phyloP scores from a whole-genome alignment of 441 rosid species.

The Aquilaria agallochum region DNA sequence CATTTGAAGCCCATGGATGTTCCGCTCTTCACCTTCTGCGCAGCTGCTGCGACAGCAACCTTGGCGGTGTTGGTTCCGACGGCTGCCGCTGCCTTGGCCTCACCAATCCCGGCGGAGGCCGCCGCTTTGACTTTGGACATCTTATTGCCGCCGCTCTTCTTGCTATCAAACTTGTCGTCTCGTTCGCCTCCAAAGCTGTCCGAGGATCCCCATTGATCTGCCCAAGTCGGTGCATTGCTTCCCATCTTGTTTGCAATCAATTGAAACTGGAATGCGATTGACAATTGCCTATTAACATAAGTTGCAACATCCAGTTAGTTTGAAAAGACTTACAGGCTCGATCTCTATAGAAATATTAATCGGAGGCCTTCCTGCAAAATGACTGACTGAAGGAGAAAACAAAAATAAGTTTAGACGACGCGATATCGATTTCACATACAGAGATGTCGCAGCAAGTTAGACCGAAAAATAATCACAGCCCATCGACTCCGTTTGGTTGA shows the following conservation, averaged over 20 bases:
- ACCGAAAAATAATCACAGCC: no score
- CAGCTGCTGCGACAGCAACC: neutral
- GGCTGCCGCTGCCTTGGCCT: conserved; percentile 19
- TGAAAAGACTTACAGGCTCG: neutral
- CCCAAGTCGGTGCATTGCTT: conserved; percentile 16
- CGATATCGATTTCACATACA: no score
- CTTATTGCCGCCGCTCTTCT: conserved; percentile 2
- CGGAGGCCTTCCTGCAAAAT: no score
- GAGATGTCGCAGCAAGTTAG: no score
- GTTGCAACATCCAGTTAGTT: no score
- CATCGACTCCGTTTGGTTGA: no score
- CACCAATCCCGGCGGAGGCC: conserved; percentile 11
- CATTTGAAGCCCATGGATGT: conserved; percentile 21
- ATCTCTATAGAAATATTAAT: neutral
- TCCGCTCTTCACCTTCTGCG: conserved; percentile 17
- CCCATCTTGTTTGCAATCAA: conserved; percentile 16
- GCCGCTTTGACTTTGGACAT: conserved; percentile 20
- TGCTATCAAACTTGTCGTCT: conserved; percentile 3
- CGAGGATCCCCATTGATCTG: conserved; percentile 18
- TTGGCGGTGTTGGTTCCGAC: neutral
- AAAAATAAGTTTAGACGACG: no score
- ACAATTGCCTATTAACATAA: no score
- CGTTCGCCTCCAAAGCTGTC: neutral
- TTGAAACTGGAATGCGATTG: no score
- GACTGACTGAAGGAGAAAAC: no score